Base-by-base conservation (phyloP, 345 rosid species). In the Moricandia moricandioides region DNA sequence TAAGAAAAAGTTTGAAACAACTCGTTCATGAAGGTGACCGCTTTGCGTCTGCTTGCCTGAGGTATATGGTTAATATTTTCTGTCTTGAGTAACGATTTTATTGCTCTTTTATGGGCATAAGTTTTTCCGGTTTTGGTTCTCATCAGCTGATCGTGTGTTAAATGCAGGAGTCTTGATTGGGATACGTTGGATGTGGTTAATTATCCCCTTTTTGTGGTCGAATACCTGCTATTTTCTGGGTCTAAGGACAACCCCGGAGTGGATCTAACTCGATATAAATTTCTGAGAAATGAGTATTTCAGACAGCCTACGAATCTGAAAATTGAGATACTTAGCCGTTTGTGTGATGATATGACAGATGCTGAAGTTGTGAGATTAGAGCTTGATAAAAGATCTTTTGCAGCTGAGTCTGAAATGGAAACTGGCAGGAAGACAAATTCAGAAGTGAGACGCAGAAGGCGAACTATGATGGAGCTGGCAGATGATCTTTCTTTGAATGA, bases 151-250 rank as follows among this genome's bases (percentile, higher is more conserved):
- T 78, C 16, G 37, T 78, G 30, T 65, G 69, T 58, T 79, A 72
- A 74, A 75, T 84, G 87, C 75, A 95, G 99, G 99, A 88, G 93
- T 85, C 92, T 92, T 75, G 85, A 95, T 63, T 92, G 97, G 97
- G 85, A 83, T 83, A 80, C 80, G 40, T 70, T 95, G 87, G 97
- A 95, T 83, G 67, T 79, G 60, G 84, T 90, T 54, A 90, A 96
- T 2, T 95, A 97, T 92, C 97, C 99, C 49, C 78, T 87, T 77
- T 95, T 90, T 76, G 78, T 95, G 90, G 87, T 80, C 0, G 97
- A 84, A 80, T 95, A 95, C 79, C 80, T 92, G 24, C 81, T 91
- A 47, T 76, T 92, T 77, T 88, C 78, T 79, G 85, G 89, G 77
- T 81, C 88, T 26, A 84, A 80, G 61, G 73, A 81, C 70, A 84